These are phyloP conservation scores for Talinum fruticosum DNA, from an alignment of 148 eudicot species.

Conservation along the genomic window DNA sequence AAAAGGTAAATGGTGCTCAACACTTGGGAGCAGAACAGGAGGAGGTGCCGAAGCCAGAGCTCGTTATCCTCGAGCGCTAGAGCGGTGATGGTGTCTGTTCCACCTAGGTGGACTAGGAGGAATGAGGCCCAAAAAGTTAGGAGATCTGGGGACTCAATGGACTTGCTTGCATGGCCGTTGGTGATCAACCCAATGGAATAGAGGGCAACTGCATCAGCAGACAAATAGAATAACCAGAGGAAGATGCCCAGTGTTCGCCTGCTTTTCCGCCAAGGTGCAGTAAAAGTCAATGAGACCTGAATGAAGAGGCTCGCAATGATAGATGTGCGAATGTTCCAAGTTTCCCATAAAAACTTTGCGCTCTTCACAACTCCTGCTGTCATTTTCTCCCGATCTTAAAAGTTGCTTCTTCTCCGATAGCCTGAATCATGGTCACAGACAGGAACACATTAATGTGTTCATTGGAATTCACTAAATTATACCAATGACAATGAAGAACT, in stretches of 20 bases:
- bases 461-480: too few relatives aligned
- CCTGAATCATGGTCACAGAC: too few relatives aligned
- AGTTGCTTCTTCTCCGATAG: too few relatives aligned
- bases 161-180: neutral
- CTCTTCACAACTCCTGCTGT: too few relatives aligned
- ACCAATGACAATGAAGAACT: too few relatives aligned
- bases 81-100: constrained; percentile 21
- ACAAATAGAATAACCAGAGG: constrained; percentile 11
- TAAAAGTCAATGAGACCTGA: neutral
- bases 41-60: constrained; percentile 21
- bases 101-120: constrained; percentile 14
- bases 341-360: constrained; percentile 1
- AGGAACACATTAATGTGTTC: too few relatives aligned
- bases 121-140: constrained; percentile 13
- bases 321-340: neutral
- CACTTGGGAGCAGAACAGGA: constrained; percentile 1
- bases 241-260: neutral
- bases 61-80: constrained; percentile 19
- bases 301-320: neutral
- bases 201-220: constrained; percentile 1
- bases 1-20: constrained; percentile 1
- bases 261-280: constrained; percentile 1
- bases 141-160: neutral
- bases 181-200: constrained; percentile 11
- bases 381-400: too few relatives aligned